These are phyloP conservation scores for Zasmidium citrigriseum DNA, from an alignment of 2,329 filamentous ascomycete genomes.

Conservation along the genomic window DNA sequence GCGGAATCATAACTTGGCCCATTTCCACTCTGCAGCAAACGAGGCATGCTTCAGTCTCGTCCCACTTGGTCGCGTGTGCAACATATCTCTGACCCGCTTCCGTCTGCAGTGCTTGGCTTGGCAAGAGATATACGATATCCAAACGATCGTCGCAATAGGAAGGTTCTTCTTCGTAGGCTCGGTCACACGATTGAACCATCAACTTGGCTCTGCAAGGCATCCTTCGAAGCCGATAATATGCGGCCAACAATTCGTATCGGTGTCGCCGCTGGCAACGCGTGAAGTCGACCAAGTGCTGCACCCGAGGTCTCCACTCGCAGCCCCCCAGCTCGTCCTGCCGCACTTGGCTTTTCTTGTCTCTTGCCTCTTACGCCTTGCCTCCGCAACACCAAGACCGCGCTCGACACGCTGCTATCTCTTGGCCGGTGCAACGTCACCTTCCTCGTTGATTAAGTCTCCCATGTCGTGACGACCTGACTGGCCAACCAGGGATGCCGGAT, in stretches of 20 bases:
- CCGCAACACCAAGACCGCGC: conserved; percentile 1
- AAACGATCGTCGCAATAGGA: neutral
- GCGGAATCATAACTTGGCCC: too few species aligned
- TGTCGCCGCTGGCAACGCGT: neutral
- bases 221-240: neutral
- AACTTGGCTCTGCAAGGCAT: neutral
- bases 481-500: neutral
- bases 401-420: neutral
- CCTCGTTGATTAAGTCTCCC: neutral
- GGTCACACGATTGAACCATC: neutral
- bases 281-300: neutral
- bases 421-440: neutral
- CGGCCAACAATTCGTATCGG: neutral
- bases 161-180: too few species aligned
- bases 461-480: neutral
- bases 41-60: neutral
- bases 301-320: neutral
- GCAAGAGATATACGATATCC: neutral
- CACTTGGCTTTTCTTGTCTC: conserved; percentile 1
- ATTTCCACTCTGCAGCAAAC: neutral
- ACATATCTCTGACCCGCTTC: neutral
- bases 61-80: neutral
- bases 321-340: neutral
- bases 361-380: neutral
- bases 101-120: neutral